A percentile compares a stretch with the other conserved stretches of the same genome.
Evolutionary conservation across 306 rosid species (phyloP).

Genomic region (Hylodesmum podocarpum): DNA sequence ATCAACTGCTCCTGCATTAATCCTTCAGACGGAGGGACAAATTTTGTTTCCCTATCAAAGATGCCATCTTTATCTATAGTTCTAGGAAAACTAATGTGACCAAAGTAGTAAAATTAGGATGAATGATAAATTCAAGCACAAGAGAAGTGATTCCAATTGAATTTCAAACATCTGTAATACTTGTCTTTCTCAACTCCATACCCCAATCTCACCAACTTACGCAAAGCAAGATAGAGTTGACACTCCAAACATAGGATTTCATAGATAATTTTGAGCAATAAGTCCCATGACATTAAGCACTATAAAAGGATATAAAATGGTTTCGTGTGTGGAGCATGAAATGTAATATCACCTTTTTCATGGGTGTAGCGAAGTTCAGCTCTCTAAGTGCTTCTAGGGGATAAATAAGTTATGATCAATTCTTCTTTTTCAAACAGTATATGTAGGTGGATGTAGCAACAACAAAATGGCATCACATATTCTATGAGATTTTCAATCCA

Average conservation of each 20-base stretch:
- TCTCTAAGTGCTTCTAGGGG: slow-evolving; percentile 50
- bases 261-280: slow-evolving; percentile 67
- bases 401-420: slow-evolving; percentile 72
- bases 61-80: slow-evolving; percentile 63
- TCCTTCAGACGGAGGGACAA: slow-evolving; percentile 51
- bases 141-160: slow-evolving; percentile 72
- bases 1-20: slow-evolving; percentile 52
- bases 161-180: slow-evolving; percentile 73
- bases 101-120: slow-evolving; percentile 72
- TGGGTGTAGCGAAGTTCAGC: slow-evolving; percentile 67
- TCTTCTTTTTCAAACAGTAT: slow-evolving; percentile 72
- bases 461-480: slow-evolving; percentile 61
- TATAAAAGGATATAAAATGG: slow-evolving; percentile 72
- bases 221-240: slow-evolving; percentile 56
- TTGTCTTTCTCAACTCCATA: slow-evolving; percentile 80
- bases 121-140: slow-evolving; percentile 79
- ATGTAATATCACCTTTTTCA: slow-evolving; percentile 80
- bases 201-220: slow-evolving; percentile 59
- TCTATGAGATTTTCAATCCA: slow-evolving; percentile 54
- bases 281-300: slow-evolving; percentile 63
- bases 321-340: slow-evolving; percentile 67
- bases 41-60: slow-evolving; percentile 56
- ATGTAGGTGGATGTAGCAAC: slow-evolving; percentile 75
- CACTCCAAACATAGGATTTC: slow-evolving; percentile 68
- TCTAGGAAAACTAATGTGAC: slow-evolving; percentile 76